Percentiles rank a stretch among this genome's conserved stretches.
Conservation (phyloP, 2,329 filamentous ascomycete genomes). For the Pseudogymnoascus destructans region DNA sequence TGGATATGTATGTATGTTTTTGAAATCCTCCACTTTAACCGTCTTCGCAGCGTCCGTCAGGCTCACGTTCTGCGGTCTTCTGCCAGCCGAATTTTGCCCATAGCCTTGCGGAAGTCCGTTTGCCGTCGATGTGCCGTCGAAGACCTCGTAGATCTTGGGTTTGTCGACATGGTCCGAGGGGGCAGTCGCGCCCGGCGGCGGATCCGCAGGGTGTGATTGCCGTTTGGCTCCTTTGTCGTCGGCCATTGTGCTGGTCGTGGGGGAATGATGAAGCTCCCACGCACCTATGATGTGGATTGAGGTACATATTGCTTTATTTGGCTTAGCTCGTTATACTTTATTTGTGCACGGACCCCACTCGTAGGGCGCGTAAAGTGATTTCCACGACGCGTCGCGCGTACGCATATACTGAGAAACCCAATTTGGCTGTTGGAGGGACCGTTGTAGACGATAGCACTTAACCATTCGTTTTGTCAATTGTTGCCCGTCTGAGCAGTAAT, state of each 20-base stretch:
- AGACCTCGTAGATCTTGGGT: constrained; percentile 30
- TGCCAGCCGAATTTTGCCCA: constrained; percentile 25
- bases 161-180: constrained; percentile 27
- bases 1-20: constrained; percentile 61
- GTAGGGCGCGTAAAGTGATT: constrained; percentile 8
- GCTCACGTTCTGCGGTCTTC: constrained; percentile 20
- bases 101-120: constrained; percentile 25
- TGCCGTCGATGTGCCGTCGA: constrained; percentile 22
- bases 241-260: background rate
- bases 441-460: background rate
- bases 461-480: constrained; percentile 3
- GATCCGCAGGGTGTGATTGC: constrained; percentile 19
- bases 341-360: background rate
- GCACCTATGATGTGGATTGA: constrained; percentile 9
- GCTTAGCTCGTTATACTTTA: constrained; percentile 5
- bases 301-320: constrained; percentile 4
- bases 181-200: constrained; percentile 27
- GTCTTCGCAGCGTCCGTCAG: constrained; percentile 52
- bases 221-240: constrained; percentile 12
- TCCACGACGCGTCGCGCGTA: constrained; percentile 5
- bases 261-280: constrained; percentile 10
- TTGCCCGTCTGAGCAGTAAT: background rate
- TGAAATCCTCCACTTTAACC: constrained; percentile 56
- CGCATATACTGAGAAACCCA: background rate
- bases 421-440: constrained; percentile 1